Evolutionary conservation across 75 land plant species (phyloP), one percentile per base, ranked within the genome.

Genomic region (Adiantum capillusveneris): DNA sequence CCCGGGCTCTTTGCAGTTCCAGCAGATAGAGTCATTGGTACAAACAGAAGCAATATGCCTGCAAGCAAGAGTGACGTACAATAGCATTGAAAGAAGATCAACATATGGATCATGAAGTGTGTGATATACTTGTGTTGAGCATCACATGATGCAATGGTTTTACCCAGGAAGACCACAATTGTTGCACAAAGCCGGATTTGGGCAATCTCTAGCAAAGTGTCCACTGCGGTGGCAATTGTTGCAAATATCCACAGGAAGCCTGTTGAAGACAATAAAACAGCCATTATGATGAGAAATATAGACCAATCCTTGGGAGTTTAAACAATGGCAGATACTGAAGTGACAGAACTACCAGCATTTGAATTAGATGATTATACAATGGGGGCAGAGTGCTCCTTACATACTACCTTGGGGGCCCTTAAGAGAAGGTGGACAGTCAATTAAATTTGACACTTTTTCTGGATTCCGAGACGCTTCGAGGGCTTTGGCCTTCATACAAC

Each of bases 21-120:
- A 68, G 45, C 80, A 77, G 6, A 77, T 36, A 11, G 80, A 63
- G 59, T 77, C 77, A 12, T 59, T 60, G 0, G 72, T 71, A 75
- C 98, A 93, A 43, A 78, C 90, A 7, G 87, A 53, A 7, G 98
- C 96, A 77, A 86, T 83, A 58, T 93, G 98, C 63, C 98, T 93
- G 75, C 6, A 37, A 2, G 25, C 37, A 24, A 13, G 29, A 59
- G 29, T 31, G 22, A 59, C 19, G 21, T 25, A 21, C 58, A 56
- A 24, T 25, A 12, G 16, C 0, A 56, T 29, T 56, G 13, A 18
- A 25, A 26, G 5, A 28, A 56, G 20, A 18, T 14, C 24, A 56
- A 29, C 36, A 28, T 7, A 5, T 26, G 7, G 25, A 30, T 1
- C 11, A 12, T 11, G 31, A 14, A 36, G 29, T 44, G 3, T 13